Conservation (phyloP, 1,284 basidiomycete species). For the Boletus smithii region DNA sequence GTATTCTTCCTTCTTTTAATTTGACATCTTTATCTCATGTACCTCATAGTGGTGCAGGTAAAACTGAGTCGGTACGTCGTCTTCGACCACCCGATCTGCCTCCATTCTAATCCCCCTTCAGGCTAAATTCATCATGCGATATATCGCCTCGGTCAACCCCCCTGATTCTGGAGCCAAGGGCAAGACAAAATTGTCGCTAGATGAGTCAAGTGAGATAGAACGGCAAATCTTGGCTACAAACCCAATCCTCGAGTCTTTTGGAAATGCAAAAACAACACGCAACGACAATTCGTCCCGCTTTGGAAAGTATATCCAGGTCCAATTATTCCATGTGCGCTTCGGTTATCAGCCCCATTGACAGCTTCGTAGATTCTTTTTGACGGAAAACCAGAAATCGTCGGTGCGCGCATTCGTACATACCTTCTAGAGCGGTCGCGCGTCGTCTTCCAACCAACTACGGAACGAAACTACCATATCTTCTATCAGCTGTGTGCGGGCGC, state of each 20-base stretch:
- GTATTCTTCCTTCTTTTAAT: conserved; percentile 41
- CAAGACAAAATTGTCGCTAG: conserved; percentile 67
- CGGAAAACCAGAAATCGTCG: conserved; percentile 92
- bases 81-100: conserved; percentile 1
- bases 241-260: conserved; percentile 98
- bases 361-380: conserved; percentile 86
- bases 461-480: conserved; percentile 99
- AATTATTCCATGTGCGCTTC: conserved; percentile 20
- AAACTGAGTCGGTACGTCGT: conserved; percentile 87
- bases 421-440: conserved; percentile 95
- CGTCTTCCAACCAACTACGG: conserved; percentile 94
- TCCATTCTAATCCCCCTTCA: conserved; percentile 30
- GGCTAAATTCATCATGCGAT: conserved; percentile 99
- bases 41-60: conserved; percentile 84
- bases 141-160: conserved; percentile 97
- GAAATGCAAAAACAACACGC: conserved; percentile 98
- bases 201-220: conserved; percentile 92
- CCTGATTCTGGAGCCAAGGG: conserved; percentile 61
- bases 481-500: conserved; percentile 99
- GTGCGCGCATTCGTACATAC: conserved; percentile 96
- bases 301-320: conserved; percentile 98
- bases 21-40: conserved; percentile 23
- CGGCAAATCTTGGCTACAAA: conserved; percentile 97
- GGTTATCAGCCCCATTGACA: conserved; percentile 12
- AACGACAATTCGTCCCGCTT: conserved; percentile 99